These are phyloP conservation scores for Stagonosporopsis tanaceti DNA, from an alignment of 2,329 filamentous ascomycete species.

Conservation along the genomic window DNA sequence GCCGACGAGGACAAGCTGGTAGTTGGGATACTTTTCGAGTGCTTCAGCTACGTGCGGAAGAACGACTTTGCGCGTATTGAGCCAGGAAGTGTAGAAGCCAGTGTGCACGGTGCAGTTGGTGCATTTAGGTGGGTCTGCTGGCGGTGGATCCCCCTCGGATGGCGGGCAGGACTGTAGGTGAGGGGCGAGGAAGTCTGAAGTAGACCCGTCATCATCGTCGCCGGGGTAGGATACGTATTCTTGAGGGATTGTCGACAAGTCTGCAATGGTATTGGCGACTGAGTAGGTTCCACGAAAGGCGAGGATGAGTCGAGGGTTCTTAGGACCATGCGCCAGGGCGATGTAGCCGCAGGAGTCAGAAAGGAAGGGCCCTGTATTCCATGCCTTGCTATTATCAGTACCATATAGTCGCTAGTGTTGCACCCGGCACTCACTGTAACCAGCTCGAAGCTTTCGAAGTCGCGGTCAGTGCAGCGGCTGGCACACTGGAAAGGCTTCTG, in stretches of 20 bases:
- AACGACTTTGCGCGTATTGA: conserved; percentile 73
- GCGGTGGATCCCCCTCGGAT: conserved; percentile 30
- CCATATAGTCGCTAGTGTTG: conserved; percentile 2
- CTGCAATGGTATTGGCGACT: conserved; percentile 86
- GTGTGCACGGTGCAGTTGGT: conserved; percentile 90
- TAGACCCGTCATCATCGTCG: conserved; percentile 51
- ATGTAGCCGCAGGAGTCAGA: conserved; percentile 95
- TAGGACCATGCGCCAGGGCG: conserved; percentile 77
- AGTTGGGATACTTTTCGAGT: conserved; percentile 69
- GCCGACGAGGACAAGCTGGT: conserved; percentile 80
- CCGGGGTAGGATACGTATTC: conserved; percentile 87
- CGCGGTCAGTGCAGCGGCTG: conserved; percentile 80
- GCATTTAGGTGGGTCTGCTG: conserved; percentile 64
- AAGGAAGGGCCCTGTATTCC: conserved; percentile 87
- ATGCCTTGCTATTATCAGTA: conserved; percentile 64
- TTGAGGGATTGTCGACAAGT: conserved; percentile 88
- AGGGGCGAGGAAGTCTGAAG: conserved; percentile 36
- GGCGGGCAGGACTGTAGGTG: conserved; percentile 18
- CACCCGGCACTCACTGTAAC: conserved; percentile 60
- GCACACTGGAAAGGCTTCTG: conserved; percentile 83
- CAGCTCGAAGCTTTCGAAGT: conserved; percentile 82
- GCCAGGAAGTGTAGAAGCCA: conserved; percentile 89
- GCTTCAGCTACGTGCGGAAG: conserved; percentile 71
- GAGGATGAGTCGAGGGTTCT: conserved; percentile 73
- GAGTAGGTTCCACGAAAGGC: conserved; percentile 96